A percentile compares a stretch with the other conserved stretches of the same genome.
Evolutionary conservation across 1,284 basidiomycete species (phyloP).

Genomic region (Heimioporus retisporus): DNA sequence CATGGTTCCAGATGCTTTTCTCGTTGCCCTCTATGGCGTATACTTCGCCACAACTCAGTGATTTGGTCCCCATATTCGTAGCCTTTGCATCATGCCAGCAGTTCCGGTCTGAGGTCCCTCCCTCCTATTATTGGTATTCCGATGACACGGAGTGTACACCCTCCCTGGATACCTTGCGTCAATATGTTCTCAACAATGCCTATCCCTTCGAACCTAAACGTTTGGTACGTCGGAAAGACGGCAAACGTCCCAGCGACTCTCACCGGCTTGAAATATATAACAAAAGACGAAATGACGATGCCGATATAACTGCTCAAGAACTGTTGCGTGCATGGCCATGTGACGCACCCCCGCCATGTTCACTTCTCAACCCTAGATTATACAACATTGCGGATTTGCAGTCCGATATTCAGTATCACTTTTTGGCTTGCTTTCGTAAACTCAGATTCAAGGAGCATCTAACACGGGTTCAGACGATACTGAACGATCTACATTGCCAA

Average conservation of each 20-base stretch:
- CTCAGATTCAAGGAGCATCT: constrained; percentile 12
- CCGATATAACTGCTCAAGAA: background rate
- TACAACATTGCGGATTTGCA: constrained; percentile 14
- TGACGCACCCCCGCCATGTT: constrained; percentile 9
- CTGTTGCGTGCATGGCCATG: constrained; percentile 5
- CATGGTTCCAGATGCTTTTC: constrained; percentile 38
- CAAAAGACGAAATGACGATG: constrained; percentile 4
- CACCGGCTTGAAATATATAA: no score
- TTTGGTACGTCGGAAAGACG: no score
- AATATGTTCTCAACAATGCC: constrained; percentile 12
- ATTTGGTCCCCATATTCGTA: constrained; percentile 25
- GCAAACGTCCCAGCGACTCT: no score
- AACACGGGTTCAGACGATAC: constrained; percentile 19
- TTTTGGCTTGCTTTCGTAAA: constrained; percentile 10
- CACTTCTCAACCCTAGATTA: constrained; percentile 18
- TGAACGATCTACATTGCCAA: background rate
- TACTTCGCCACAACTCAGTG: constrained; percentile 14
- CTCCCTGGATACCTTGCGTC: background rate
- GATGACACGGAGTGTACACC: constrained; percentile 24
- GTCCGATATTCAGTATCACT: constrained; percentile 1
- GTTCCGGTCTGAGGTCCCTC: constrained; percentile 21
- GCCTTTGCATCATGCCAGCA: constrained; percentile 17
- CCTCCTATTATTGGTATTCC: constrained; percentile 18
- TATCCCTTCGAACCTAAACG: background rate
- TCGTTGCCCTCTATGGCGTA: constrained; percentile 44